Conservation (phyloP, 2,329 filamentous ascomycete genomes). For the Fusarium brevicatenulatum region DNA sequence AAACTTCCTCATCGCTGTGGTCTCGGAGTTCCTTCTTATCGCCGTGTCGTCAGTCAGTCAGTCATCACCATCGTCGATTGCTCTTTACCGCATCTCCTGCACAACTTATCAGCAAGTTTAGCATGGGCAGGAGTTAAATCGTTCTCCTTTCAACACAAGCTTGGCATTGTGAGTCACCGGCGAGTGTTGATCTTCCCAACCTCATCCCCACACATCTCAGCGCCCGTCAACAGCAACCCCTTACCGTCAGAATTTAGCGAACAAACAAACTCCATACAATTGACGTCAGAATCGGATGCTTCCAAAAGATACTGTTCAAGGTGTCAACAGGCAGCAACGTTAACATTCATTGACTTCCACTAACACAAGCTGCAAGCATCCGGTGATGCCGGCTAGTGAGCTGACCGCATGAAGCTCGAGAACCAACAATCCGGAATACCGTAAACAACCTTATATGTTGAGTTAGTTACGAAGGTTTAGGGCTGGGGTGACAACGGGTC, state of each 20-base stretch:
- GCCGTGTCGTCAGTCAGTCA: not conserved
- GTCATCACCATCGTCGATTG: not conserved
- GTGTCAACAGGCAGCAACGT: not conserved
- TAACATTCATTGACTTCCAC: not conserved
- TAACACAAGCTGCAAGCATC: not conserved
- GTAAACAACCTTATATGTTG: not conserved
- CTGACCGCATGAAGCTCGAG: slow-evolving; percentile 14
- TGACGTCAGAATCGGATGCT: not conserved
- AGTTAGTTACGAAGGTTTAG: not conserved
- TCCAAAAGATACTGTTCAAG: not conserved
- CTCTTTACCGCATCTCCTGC: not conserved
- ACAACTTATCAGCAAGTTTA: accelerated
- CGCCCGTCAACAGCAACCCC: not conserved
- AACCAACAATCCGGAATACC: not conserved
- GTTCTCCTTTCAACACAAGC: too few relatives aligned
- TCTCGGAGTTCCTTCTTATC: not conserved
- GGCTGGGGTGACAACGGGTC: not conserved
- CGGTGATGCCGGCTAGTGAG: not conserved
- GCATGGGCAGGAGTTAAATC: not conserved
- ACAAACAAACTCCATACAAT: not conserved
- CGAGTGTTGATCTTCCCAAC: not conserved
- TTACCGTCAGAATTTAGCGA: not conserved
- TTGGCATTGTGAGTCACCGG: not conserved
- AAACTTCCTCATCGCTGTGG: accelerated
- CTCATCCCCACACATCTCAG: not conserved